These are phyloP conservation scores for Boletus rufocinnamomeus DNA, from an alignment of 768 basidiomycete species.

Conservation along the genomic window DNA sequence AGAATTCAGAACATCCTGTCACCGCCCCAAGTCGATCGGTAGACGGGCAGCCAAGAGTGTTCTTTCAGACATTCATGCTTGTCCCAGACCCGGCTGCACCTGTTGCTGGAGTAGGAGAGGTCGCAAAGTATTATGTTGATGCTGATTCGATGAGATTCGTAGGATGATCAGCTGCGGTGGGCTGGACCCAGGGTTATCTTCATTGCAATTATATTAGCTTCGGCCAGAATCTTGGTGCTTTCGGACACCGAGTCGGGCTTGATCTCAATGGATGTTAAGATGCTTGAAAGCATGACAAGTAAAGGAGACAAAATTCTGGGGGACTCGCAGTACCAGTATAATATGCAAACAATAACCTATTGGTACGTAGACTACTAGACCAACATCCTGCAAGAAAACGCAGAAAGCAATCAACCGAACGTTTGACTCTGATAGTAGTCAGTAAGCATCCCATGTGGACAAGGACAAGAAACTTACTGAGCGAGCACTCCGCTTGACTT, in stretches of 20 bases:
- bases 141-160: constrained; percentile 83
- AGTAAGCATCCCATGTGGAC: constrained; percentile 9
- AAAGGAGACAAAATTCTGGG: background rate
- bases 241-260: background rate
- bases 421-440: constrained; percentile 71
- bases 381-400: background rate
- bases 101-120: constrained; percentile 64
- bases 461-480: constrained; percentile 50
- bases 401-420: constrained; percentile 58
- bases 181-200: background rate
- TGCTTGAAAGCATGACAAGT: background rate
- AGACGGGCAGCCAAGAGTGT: constrained; percentile 81
- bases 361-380: constrained; percentile 15
- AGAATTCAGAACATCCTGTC: constrained; percentile 57
- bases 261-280: background rate
- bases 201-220: background rate
- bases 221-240: background rate
- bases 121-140: constrained; percentile 80
- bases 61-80: constrained; percentile 86
- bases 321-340: background rate
- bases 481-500: constrained; percentile 87
- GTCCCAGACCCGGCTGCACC: constrained; percentile 71
- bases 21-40: constrained; percentile 50
- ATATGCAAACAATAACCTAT: constrained; percentile 11
- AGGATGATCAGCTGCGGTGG: constrained; percentile 45